phyloP scores from a whole-genome alignment of 495 filamentous ascomycete species.

The Halenospora varia region DNA sequence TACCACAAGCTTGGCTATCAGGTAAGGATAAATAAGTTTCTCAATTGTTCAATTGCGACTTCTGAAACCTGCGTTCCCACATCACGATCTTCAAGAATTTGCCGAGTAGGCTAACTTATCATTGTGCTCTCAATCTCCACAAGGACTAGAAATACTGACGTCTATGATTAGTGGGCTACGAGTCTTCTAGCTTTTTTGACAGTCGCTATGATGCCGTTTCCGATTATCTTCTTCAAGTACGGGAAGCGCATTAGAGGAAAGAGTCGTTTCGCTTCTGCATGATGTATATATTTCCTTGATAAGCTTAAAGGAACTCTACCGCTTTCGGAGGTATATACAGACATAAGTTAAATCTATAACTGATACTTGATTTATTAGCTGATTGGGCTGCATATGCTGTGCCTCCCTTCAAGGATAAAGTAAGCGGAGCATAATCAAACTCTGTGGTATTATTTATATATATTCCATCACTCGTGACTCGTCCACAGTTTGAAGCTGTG shows the following conservation, averaged over 20 bases:
- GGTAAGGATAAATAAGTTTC: not conserved
- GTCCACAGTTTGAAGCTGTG: not conserved
- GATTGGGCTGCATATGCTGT: not conserved
- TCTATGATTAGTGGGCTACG: conserved; percentile 38
- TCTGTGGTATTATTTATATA: not conserved
- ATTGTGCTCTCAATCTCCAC: not conserved
- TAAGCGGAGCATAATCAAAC: not conserved
- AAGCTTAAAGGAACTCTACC: too few species aligned
- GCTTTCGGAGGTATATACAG: too few species aligned
- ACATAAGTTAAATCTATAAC: not conserved
- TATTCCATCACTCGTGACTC: not conserved
- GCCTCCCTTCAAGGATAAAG: not conserved
- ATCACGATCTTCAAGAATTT: not conserved
- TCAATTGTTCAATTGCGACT: not conserved
- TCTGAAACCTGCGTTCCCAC: not conserved
- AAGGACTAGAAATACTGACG: not conserved
- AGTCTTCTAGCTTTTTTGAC: conserved; percentile 43
- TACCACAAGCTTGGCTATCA: conserved; percentile 44
- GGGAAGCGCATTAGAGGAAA: conserved; percentile 46
- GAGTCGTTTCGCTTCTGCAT: conserved; percentile 40
- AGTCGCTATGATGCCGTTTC: conserved; percentile 43
- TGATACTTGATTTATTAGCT: not conserved
- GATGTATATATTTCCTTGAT: too few species aligned
- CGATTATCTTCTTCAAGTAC: conserved; percentile 36
- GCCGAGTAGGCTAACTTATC: too few species aligned